Base-by-base conservation (phyloP, 2,329 filamentous ascomycete genomes). In the Pseudovirgaria hyperparasitica region DNA sequence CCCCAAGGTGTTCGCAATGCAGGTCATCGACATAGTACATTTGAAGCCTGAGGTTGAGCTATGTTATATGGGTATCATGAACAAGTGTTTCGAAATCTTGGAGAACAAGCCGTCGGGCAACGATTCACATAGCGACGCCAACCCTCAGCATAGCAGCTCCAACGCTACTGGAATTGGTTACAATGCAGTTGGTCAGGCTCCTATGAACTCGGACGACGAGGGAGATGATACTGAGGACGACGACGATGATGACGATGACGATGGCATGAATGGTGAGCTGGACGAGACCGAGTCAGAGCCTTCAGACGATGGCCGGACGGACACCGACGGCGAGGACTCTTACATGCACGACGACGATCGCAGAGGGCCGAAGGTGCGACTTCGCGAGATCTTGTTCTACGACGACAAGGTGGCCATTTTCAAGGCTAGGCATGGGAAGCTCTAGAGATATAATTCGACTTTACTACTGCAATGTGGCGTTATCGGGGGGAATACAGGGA, bases 391-490 rank as follows among this genome's bases (percentile, higher is more conserved):
- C 36, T 53, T 86, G 35, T 87, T 84, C 52, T 86, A 84, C 43
- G 82, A 87, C 48, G 81, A 87, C 48, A 82, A 82, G 52, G 72
- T 84, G 28, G 73, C 77, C 16, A 76, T 87, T 31, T 87, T 87
- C 57, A 80, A 77, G 50, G 77, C 78, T 17, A 67, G 81, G 33
- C 75, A 82, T 52, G n/a, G n/a, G n/a, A n/a, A n/a, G n/a, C n/a
- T n/a, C n/a, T n/a, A n/a, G n/a, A n/a, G n/a, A n/a, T n/a, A n/a
- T n/a, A n/a, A n/a, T n/a, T n/a, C n/a, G n/a, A n/a, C n/a, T n/a
- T n/a, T n/a, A n/a, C n/a, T n/a, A n/a, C n/a, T n/a, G n/a, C n/a
- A n/a, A n/a, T n/a, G n/a, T n/a, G n/a, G n/a, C n/a, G n/a, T n/a
- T n/a, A n/a, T n/a, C n/a, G n/a, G n/a, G n/a, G n/a, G n/a, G n/a